Evolutionary conservation across 139 green algal genomes (phyloP), one percentile per base, ranked within the genome.

Genomic region (Choricystis sp.): DNA sequence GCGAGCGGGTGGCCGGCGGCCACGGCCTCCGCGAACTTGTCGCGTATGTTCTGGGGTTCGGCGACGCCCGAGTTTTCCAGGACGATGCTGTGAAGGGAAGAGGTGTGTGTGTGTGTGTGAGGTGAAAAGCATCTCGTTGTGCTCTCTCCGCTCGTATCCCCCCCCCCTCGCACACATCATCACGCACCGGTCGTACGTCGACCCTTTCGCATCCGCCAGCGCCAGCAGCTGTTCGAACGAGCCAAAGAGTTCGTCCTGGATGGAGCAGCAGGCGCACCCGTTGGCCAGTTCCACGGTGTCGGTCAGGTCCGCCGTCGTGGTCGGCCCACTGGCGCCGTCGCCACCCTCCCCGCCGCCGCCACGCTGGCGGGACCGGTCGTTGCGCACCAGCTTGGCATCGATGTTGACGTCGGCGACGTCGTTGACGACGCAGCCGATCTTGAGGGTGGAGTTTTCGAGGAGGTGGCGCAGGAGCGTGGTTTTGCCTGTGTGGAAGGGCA

Each of bases 351-450:
- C 49, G 20, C 14, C 16, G n/a, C 3, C 26, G 48, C n/a, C 57
- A n/a, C n/a, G n/a, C 1, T 26, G 3, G 25, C 31, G 26, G 61
- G 48, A 24, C 21, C 59, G 68, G 40, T 85, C 74, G 40, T 88
- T 87, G 30, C 83, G 70, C 20, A 95, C 82, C 0, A 96, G 83
- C 71, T 96, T 96, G 40, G 89, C 87, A 63, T 96, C 89, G 20
- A 96, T 90, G 72, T 96, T 96, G 27, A 96, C 77, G 3, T 55
- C 67, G 14, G 89, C 86, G 4, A 96, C 87, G 61, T 96, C 89
- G 68, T 96, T 96, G 2, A 96, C 89, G 49, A 96, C 88, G 71
- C 88, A 94, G 0, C 85, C 89, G 29, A 96, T 87, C 75, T 94
- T 95, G 29, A 87, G 68, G 26, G 68, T 80, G 14, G 48, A 77